Percentiles rank a stretch among this genome's conserved stretches.
phyloP scores from a whole-genome alignment of 2,329 filamentous ascomycete species.

The Talaromyces sp. region DNA sequence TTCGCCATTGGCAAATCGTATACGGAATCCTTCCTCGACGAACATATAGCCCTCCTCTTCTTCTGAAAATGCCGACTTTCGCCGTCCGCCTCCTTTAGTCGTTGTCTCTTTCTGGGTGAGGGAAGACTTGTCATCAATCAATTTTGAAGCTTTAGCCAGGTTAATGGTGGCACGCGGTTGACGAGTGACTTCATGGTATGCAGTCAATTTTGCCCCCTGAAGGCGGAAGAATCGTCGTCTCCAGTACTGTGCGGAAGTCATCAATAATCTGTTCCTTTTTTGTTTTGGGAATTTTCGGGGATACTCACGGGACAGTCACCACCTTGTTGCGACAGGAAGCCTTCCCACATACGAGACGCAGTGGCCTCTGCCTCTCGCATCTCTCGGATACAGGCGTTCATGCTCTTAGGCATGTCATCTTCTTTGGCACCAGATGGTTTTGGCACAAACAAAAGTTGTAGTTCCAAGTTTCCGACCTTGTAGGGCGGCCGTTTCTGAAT shows the following conservation, averaged over 20 bases:
- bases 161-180: constrained; percentile 98
- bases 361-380: constrained; percentile 84
- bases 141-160: constrained; percentile 80
- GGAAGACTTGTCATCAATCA: constrained; percentile 86
- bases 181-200: constrained; percentile 90
- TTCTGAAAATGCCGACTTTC: constrained; percentile 93
- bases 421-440: constrained; percentile 81
- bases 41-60: constrained; percentile 99
- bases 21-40: constrained; percentile 97
- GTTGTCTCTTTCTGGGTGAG: constrained; percentile 79
- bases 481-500: constrained; percentile 79
- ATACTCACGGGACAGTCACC: constrained; percentile 89
- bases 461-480: constrained; percentile 87
- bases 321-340: constrained; percentile 89
- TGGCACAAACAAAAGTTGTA: constrained; percentile 92
- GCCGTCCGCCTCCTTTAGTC: constrained; percentile 70
- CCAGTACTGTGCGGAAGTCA: constrained; percentile 66
- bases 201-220: constrained; percentile 82
- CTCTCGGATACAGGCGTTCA: constrained; percentile 93
- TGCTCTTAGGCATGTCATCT: constrained; percentile 98
- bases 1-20: constrained; percentile 96
- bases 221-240: constrained; percentile 96
- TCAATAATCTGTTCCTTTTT: constrained; percentile 35
- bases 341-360: constrained; percentile 75
- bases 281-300: background rate